These are phyloP conservation scores for Suaeda aralocaspica DNA, from an alignment of 148 eudicot genomes.

Conservation along the genomic window DNA sequence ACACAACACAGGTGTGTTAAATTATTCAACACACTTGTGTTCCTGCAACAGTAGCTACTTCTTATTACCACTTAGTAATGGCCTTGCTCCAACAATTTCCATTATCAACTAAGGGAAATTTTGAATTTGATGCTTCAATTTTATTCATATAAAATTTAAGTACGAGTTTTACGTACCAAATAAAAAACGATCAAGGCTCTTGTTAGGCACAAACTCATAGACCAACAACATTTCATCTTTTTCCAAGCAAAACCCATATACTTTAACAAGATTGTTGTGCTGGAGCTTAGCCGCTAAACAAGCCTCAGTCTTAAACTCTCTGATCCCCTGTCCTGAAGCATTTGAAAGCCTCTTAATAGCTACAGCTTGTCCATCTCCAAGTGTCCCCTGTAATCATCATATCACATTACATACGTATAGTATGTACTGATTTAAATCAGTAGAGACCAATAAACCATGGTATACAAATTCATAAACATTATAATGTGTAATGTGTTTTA, in stretches of 20 bases:
- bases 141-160: too few species aligned
- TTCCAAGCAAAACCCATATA: conserved; percentile 28
- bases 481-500: not conserved
- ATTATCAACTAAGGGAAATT: too few species aligned
- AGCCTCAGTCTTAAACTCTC: conserved; percentile 30
- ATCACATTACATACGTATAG: not conserved
- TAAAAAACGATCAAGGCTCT: conserved; percentile 23
- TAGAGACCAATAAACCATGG: not conserved
- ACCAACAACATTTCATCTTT: conserved; percentile 28
- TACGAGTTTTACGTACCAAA: too few species aligned
- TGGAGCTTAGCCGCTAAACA: conserved; percentile 30
- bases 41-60: too few species aligned
- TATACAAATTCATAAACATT: not conserved
- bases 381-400: conserved; percentile 25
- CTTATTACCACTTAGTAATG: too few species aligned
- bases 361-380: conserved; percentile 28
- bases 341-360: conserved; percentile 32
- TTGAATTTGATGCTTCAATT: too few species aligned
- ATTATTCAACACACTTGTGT: too few species aligned
- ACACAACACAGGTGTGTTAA: too few species aligned
- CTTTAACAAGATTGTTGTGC: conserved; percentile 29
- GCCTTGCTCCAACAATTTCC: too few species aligned
- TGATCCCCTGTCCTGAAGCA: conserved; percentile 27
- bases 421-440: not conserved
- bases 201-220: conserved; percentile 31